Conservation (phyloP, 805 yeast genomes). For the Suhomyces sp. region DNA sequence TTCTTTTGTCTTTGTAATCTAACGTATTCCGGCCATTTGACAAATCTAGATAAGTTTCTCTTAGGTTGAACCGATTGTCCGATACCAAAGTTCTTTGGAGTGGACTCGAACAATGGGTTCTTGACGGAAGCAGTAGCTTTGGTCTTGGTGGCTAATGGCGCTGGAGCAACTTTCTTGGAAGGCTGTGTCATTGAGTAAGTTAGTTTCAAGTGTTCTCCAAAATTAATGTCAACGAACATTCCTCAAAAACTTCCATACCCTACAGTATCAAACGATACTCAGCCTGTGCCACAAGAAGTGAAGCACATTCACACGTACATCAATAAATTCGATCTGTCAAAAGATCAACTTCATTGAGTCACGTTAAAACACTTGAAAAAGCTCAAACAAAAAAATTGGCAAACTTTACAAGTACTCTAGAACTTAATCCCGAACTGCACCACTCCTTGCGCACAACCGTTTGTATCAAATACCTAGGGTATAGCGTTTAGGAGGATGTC, state of each 20-base stretch:
- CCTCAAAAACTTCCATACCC: constrained; percentile 17
- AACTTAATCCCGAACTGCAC: no score
- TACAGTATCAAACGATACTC: constrained; percentile 25
- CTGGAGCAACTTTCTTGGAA: constrained; percentile 46
- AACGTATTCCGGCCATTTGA: constrained; percentile 98
- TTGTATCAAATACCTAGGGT: constrained; percentile 6
- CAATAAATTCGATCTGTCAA: no score
- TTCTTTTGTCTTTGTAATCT: constrained; percentile 99
- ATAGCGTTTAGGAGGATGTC: constrained; percentile 18
- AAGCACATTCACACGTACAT: constrained; percentile 16
- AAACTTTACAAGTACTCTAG: no score
- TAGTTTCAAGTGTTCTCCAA: constrained; percentile 18
- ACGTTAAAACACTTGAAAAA: not conserved
- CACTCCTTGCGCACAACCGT: constrained; percentile 18
- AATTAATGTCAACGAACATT: constrained; percentile 15
- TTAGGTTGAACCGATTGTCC: constrained; percentile 96
- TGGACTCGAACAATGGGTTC: constrained; percentile 50
- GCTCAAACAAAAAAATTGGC: constrained; percentile 1
- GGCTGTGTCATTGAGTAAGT: constrained; percentile 19
- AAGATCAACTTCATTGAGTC: not conserved
- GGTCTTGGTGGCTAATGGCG: constrained; percentile 43
- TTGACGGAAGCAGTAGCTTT: constrained; percentile 25
- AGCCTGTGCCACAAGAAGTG: constrained; percentile 27
- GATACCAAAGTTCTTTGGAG: constrained; percentile 92
- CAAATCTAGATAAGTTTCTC: constrained; percentile 94